Conservation (phyloP, 2,329 filamentous ascomycete species). For the Arthrobotrys iridis region DNA sequence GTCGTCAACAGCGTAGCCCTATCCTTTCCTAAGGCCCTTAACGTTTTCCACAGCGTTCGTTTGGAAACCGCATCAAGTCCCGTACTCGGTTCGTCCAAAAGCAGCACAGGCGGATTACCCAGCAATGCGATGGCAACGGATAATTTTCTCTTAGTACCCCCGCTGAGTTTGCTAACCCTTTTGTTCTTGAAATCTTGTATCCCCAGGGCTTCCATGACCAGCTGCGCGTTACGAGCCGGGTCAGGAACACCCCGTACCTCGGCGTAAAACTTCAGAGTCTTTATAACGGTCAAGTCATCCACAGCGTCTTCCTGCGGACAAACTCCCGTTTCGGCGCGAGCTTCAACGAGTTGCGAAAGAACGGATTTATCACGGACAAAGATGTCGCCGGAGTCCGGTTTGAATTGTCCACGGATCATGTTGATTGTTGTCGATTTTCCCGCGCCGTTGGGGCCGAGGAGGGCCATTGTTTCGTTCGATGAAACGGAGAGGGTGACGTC, state of each 20-base stretch:
- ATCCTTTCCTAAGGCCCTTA: constrained; percentile 58
- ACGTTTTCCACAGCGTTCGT: constrained; percentile 60
- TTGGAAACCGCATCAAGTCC: constrained; percentile 61
- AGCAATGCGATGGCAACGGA: constrained; percentile 60
- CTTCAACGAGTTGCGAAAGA: constrained; percentile 45
- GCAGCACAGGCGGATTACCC: constrained; percentile 59
- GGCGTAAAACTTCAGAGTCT: constrained; percentile 60
- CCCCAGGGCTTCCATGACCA: constrained; percentile 58
- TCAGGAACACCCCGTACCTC: constrained; percentile 59
- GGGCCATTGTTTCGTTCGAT: constrained; percentile 83
- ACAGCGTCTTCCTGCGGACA: constrained; percentile 61
- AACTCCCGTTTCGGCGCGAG: constrained; percentile 59
- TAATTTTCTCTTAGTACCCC: constrained; percentile 60
- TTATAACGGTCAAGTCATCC: constrained; percentile 59
- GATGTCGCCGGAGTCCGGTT: constrained; percentile 79
- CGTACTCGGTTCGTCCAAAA: constrained; percentile 60
- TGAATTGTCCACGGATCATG: constrained; percentile 86
- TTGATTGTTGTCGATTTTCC: constrained; percentile 92
- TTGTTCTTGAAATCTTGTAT: constrained; percentile 58
- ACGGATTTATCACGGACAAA: constrained; percentile 62
- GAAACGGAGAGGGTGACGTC: constrained; percentile 85
- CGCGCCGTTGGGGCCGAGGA: constrained; percentile 91
- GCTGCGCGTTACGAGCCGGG: constrained; percentile 57
- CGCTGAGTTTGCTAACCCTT: constrained; percentile 58
- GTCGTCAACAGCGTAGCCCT: constrained; percentile 61